Conservation (phyloP, 495 filamentous ascomycete species). For the Jackrogersella minutella region DNA sequence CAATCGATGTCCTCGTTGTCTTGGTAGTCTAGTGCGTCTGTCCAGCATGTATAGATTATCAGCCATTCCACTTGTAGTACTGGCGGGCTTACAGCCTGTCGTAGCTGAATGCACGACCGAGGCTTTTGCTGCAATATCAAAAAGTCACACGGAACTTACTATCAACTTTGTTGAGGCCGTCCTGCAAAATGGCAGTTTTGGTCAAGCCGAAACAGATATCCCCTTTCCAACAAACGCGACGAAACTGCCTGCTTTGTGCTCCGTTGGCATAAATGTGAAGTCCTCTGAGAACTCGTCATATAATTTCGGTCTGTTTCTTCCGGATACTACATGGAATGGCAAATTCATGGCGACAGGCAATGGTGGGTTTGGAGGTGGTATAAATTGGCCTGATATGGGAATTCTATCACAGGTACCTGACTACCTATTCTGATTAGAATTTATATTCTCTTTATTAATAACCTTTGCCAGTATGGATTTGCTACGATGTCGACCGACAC, state of each 20-base stretch:
- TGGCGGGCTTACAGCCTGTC: constrained; percentile 14
- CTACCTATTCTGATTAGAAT: neutral
- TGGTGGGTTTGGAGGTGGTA: constrained; percentile 64
- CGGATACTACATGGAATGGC: constrained; percentile 54
- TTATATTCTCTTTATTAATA: neutral
- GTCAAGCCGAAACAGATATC: constrained; percentile 45
- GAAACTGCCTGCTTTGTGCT: constrained; percentile 55
- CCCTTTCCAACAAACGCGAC: constrained; percentile 53
- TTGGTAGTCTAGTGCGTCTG: neutral
- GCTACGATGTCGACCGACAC: constrained; percentile 64
- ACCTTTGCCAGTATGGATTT: constrained; percentile 53
- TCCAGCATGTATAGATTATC: constrained; percentile 16
- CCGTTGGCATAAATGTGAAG: constrained; percentile 54
- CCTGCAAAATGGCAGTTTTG: constrained; percentile 42
- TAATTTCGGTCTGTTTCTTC: constrained; percentile 61
- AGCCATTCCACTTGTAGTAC: constrained; percentile 8
- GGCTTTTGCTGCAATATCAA: constrained; percentile 36
- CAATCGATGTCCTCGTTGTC: neutral
- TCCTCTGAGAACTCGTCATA: constrained; percentile 55
- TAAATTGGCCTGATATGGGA: constrained; percentile 45
- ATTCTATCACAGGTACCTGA: constrained; percentile 31
- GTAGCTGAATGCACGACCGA: constrained; percentile 30
- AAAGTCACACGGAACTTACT: constrained; percentile 22
- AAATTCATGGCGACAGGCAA: constrained; percentile 65
- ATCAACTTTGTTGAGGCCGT: constrained; percentile 43